Evolutionary conservation across 139 green algal genomes (phyloP).

Genomic region (Coelastrella sp.): DNA sequence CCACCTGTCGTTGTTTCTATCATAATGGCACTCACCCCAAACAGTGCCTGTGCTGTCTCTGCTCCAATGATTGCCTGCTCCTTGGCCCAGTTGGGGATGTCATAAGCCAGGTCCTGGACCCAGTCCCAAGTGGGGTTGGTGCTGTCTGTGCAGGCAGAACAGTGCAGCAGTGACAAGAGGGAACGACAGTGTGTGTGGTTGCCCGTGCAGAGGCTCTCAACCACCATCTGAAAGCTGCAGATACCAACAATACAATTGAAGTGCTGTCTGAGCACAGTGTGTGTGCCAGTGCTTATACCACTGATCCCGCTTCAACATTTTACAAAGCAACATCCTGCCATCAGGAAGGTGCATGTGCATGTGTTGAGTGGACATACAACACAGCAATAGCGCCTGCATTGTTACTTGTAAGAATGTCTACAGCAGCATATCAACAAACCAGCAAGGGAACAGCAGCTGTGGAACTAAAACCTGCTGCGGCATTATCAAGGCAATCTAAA

Average conservation of each 20-base stretch:
- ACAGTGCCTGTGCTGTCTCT: slow-evolving; percentile 25
- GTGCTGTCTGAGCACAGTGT: too few species aligned
- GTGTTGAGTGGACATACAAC: too few species aligned
- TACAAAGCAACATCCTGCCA: neutral
- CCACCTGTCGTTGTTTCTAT: neutral
- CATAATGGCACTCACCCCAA: slow-evolving; percentile 1
- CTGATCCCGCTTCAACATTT: too few species aligned
- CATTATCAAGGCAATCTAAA: neutral
- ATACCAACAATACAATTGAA: neutral
- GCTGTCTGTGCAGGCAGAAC: slow-evolving; percentile 1
- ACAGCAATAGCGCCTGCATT: neutral
- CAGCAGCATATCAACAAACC: neutral
- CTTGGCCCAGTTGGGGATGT: slow-evolving; percentile 27
- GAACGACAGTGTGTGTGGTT: too few species aligned
- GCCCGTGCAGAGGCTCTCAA: neutral
- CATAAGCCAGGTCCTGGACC: slow-evolving; percentile 16
- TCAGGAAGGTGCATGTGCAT: neutral
- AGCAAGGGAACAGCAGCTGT: too few species aligned
- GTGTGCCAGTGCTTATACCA: too few species aligned
- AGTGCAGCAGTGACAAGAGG: neutral
- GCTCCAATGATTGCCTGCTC: slow-evolving; percentile 3
- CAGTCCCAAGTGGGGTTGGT: slow-evolving; percentile 34
- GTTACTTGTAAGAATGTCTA: neutral
- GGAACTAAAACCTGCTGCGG: too few species aligned
- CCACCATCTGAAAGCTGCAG: neutral